A percentile compares a stretch with the other conserved stretches of the same genome.
Evolutionary conservation across 768 basidiomycete genomes (phyloP).

Genomic region (Flagelloscypha sp.): DNA sequence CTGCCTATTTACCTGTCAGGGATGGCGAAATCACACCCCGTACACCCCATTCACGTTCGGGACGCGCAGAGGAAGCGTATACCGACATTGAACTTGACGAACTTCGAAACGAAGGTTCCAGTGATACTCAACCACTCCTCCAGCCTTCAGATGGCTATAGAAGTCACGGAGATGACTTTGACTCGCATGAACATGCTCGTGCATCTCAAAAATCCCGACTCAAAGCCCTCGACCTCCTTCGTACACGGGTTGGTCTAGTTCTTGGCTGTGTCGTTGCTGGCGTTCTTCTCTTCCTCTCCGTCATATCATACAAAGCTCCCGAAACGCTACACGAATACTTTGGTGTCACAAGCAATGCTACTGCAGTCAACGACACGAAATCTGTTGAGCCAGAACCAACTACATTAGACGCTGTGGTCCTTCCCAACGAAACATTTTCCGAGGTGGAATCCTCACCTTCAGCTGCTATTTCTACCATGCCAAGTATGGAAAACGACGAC

Average conservation of each 20-base stretch:
- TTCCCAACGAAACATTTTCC: conserved; percentile 7
- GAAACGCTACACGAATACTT: conserved; percentile 38
- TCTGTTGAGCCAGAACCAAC: conserved; percentile 4
- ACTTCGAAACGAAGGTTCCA: conserved; percentile 16
- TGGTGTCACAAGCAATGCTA: conserved; percentile 20
- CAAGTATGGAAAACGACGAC: conserved; percentile 14
- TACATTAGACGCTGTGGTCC: conserved; percentile 1
- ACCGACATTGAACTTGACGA: conserved; percentile 41
- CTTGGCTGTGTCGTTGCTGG: conserved; percentile 36
- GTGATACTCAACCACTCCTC: conserved; percentile 36
- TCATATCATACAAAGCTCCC: conserved; percentile 43
- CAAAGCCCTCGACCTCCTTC: conserved; percentile 14
- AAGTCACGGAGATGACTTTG: conserved; percentile 32
- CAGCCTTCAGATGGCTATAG: conserved; percentile 30
- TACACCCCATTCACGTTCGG: conserved; percentile 56
- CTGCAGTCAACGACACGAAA: conserved; percentile 12
- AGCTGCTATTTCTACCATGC: conserved; percentile 8
- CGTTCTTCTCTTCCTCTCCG: conserved; percentile 38
- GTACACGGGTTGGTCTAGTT: conserved; percentile 32
- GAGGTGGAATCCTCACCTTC: conserved; percentile 3
- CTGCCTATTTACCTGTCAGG: conserved; percentile 14
- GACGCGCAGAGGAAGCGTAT: conserved; percentile 46
- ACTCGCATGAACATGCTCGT: conserved; percentile 8
- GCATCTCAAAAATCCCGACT: conserved; percentile 13
- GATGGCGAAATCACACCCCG: conserved; percentile 56